These are phyloP conservation scores for Colletotrichum sp. DNA, from an alignment of 2,329 filamentous ascomycete genomes.

Conservation along the genomic window DNA sequence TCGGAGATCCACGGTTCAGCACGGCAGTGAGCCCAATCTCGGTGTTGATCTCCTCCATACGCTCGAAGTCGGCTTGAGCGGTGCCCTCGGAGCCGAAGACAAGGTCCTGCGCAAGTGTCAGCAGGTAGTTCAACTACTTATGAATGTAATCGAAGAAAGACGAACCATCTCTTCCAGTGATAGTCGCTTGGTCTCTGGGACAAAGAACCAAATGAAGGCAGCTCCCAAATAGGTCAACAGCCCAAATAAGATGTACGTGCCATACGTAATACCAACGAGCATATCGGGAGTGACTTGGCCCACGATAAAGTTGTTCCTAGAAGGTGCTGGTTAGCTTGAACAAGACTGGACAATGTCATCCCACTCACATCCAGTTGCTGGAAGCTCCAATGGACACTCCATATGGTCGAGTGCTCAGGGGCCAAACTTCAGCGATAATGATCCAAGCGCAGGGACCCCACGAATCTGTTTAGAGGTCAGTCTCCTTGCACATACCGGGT, in stretches of 20 bases:
- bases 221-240: constrained; percentile 67
- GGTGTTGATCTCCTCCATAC: constrained; percentile 75
- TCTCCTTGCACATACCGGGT: not conserved
- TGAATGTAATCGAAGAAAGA: not conserved
- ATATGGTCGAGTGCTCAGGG: constrained; percentile 71
- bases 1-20: not conserved
- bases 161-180: constrained; percentile 68
- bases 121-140: not conserved
- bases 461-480: constrained; percentile 48
- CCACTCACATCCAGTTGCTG: constrained; percentile 65
- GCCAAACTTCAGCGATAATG: constrained; percentile 77
- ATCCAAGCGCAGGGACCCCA: constrained; percentile 82
- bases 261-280: constrained; percentile 68
- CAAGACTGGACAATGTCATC: fast-evolving
- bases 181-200: constrained; percentile 68
- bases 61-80: constrained; percentile 69
- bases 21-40: constrained; percentile 65
- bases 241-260: constrained; percentile 76
- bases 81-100: constrained; percentile 72
- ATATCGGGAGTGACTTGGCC: constrained; percentile 75
- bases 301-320: constrained; percentile 64
- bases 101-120: constrained; percentile 52
- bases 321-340: fast-evolving
- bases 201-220: constrained; percentile 66
- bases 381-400: constrained; percentile 73